Evolutionary conservation across 2,329 filamentous ascomycete genomes (phyloP).

Genomic region (Cercospora nicotianae): DNA sequence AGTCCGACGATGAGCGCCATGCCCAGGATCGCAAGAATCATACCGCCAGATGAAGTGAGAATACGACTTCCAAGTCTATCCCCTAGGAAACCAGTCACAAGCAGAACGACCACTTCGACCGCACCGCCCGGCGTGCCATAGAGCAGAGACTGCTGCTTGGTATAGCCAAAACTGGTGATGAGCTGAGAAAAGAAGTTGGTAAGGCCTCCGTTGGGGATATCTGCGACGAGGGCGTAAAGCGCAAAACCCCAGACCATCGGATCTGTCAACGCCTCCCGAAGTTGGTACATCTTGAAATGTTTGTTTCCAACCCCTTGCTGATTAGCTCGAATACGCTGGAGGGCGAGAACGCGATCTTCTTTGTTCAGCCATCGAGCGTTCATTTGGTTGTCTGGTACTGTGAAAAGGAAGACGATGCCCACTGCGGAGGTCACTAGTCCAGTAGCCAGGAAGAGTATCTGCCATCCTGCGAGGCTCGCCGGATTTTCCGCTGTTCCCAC

Average conservation of each 20-base stretch:
- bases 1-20: slow-evolving; percentile 65
- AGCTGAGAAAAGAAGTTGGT: slow-evolving; percentile 63
- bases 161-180: slow-evolving; percentile 66
- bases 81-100: slow-evolving; percentile 58
- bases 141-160: slow-evolving; percentile 60
- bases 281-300: slow-evolving; percentile 54
- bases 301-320: slow-evolving; percentile 70
- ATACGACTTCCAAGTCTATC: slow-evolving; percentile 59
- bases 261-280: slow-evolving; percentile 59
- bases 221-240: slow-evolving; percentile 56
- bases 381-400: slow-evolving; percentile 60
- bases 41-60: slow-evolving; percentile 55
- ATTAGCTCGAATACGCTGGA: slow-evolving; percentile 72
- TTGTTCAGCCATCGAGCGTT: slow-evolving; percentile 64
- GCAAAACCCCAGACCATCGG: slow-evolving; percentile 62
- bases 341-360: slow-evolving; percentile 65
- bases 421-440: slow-evolving; percentile 46
- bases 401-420: slow-evolving; percentile 48
- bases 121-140: slow-evolving; percentile 66
- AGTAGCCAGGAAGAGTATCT: slow-evolving; percentile 55
- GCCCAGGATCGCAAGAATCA: slow-evolving; percentile 58
- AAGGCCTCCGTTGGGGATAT: slow-evolving; percentile 61
- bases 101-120: slow-evolving; percentile 61
- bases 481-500: slow-evolving; percentile 56
- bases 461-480: slow-evolving; percentile 63